Base-by-base conservation (phyloP, 352 stramenopile genomes). In the Albugo candida region DNA sequence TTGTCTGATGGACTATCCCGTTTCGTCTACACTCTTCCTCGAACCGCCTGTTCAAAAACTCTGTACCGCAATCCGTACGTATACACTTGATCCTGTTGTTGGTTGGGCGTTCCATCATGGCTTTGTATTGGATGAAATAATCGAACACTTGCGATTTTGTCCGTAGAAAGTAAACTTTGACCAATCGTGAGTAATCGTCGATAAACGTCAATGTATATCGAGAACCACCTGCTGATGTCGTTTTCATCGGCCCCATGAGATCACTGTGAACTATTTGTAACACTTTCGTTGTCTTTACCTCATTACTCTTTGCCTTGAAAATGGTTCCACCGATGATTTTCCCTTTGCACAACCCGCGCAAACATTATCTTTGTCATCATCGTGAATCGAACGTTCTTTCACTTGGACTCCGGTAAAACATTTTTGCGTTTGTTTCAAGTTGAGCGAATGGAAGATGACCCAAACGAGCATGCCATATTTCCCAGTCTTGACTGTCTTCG, bases 111-210 rank as follows among this genome's bases (percentile, higher is more conserved):
- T 59, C 48, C 18, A 48, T 47, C 5, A 13, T 1, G 31, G 20
- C 35, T 13, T 54, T 53, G 37, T 42, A 60, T 4, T 39, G 11
- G 13, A 43, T 49, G 19, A 64, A 55, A 2, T 49, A 53, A 2
- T 31, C 5, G 11, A 55, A 17, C 5, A 56, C 45, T 41, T 61
- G 43, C 0, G 49, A 56, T 17, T 66, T 66, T 16, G 24, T 18
- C 36, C 45, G 56, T 17, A 64, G 5, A 11, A 59, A 55, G 20
- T 63, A 64, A 2, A 52, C 46, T 1, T 24, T 41, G 11, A 51
- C 24, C 43, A 54, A 46, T 16, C 55, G 45, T 5, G 47, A 53
- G 24, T n/a, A n/a, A n/a, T n/a, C n/a, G n/a, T n/a, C n/a, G n/a
- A n/a, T n/a, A n/a, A n/a, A n/a, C n/a, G 34, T 51, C n/a, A 58